Evolutionary conservation across 805 yeast genomes (phyloP).

Genomic region (Kluyveromyces lactis): DNA sequence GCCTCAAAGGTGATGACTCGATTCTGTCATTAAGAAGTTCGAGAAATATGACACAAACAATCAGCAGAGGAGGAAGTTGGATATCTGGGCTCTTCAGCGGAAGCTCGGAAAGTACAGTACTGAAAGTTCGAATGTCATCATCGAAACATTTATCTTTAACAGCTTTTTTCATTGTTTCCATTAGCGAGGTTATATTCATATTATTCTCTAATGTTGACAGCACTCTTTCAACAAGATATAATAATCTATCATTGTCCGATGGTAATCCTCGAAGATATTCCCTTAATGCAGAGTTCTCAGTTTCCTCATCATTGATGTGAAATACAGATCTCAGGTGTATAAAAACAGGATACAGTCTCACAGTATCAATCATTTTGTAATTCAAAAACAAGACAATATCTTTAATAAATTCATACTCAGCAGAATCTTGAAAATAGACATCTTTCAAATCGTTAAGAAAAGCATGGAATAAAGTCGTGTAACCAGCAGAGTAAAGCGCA

Average conservation of each 20-base stretch:
- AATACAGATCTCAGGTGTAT: conserved; percentile 19
- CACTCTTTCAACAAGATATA: conserved; percentile 1
- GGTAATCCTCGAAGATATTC: conserved; percentile 7
- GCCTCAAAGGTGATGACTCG: background rate
- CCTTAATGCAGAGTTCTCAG: conserved; percentile 21
- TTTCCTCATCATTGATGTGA: conserved; percentile 21
- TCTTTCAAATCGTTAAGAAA: conserved; percentile 11
- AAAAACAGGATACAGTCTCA: conserved; percentile 18
- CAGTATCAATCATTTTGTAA: conserved; percentile 13
- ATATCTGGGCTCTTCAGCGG: background rate
- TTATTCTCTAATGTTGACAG: background rate
- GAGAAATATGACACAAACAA: background rate
- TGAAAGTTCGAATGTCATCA: background rate
- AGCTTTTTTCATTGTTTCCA: background rate
- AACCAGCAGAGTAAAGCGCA: conserved; percentile 10
- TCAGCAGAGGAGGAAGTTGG: background rate
- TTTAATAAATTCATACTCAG: background rate
- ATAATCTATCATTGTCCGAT: background rate
- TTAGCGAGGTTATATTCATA: background rate
- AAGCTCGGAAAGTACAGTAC: background rate
- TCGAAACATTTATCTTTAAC: background rate
- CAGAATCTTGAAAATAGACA: conserved; percentile 5
- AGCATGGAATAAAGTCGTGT: conserved; percentile 8
- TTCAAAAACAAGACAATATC: conserved; percentile 15
- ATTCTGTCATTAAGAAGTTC: background rate